phyloP scores from a whole-genome alignment of 2,329 filamentous ascomycete genomes.

The Eutypella sp. region DNA sequence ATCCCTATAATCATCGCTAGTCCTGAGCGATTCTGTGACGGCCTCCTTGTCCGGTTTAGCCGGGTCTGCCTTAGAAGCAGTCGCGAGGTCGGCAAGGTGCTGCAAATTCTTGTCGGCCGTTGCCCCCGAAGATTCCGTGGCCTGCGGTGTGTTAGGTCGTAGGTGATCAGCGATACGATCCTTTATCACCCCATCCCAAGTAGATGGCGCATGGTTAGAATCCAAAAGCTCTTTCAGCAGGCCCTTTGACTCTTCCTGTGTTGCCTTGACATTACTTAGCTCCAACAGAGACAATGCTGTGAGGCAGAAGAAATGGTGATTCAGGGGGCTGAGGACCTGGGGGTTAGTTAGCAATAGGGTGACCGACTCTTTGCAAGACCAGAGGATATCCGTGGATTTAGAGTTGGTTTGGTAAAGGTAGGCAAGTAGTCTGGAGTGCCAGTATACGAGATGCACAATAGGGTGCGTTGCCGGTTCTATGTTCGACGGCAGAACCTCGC shows the following conservation, averaged over 20 bases:
- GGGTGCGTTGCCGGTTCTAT: conserved; percentile 48
- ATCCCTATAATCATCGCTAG: conserved; percentile 34
- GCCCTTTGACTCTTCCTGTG: conserved; percentile 51
- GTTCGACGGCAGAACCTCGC: conserved; percentile 56
- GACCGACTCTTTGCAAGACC: conserved; percentile 54
- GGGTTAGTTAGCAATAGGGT: conserved; percentile 52
- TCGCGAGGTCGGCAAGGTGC: conserved; percentile 54
- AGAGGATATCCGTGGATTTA: conserved; percentile 53
- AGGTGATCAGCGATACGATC: conserved; percentile 44
- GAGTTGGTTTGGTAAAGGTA: conserved; percentile 54
- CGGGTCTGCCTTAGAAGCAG: conserved; percentile 31
- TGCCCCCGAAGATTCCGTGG: conserved; percentile 29
- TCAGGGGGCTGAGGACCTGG: conserved; percentile 56
- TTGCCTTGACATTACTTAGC: conserved; percentile 49
- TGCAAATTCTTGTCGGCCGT: conserved; percentile 52
- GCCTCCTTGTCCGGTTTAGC: conserved; percentile 18
- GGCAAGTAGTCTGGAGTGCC: conserved; percentile 62
- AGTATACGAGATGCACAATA: conserved; percentile 62
- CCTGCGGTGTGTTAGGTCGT: conserved; percentile 29
- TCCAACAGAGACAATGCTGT: conserved; percentile 57
- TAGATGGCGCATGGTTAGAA: conserved; percentile 40
- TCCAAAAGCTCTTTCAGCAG: conserved; percentile 54
- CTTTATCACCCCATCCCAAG: conserved; percentile 54
- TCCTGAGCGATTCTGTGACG: conserved; percentile 15
- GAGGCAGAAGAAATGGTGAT: conserved; percentile 61